A percentile compares a stretch with the other conserved stretches of the same genome.
Evolutionary conservation across 306 rosid species (phyloP).

Genomic region (Lupinus albus): DNA sequence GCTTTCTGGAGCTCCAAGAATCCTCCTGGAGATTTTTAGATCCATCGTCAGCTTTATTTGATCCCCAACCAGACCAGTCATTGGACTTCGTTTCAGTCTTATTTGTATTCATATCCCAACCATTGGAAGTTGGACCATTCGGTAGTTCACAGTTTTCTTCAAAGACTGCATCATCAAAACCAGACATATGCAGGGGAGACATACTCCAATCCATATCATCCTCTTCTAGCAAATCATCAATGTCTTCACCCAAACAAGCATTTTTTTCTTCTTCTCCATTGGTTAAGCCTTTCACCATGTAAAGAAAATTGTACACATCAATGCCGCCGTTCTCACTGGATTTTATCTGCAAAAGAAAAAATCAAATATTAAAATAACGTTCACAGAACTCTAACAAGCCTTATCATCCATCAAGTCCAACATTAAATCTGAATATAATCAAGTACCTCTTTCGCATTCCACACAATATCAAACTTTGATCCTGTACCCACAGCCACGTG

Average conservation of each 20-base stretch:
- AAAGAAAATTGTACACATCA: slow-evolving; percentile 73
- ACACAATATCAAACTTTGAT: slow-evolving; percentile 76
- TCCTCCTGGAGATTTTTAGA: slow-evolving; percentile 13
- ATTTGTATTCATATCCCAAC: slow-evolving; percentile 34
- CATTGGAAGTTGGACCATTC: slow-evolving; percentile 40
- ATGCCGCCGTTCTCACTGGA: slow-evolving; percentile 59
- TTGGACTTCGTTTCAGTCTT: background rate
- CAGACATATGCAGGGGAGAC: slow-evolving; percentile 65
- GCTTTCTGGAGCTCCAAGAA: slow-evolving; percentile 2
- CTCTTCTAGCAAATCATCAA: slow-evolving; percentile 68
- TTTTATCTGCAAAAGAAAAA: slow-evolving; percentile 54
- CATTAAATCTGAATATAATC: slow-evolving; percentile 19
- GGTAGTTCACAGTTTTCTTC: slow-evolving; percentile 61
- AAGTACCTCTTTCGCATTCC: slow-evolving; percentile 76
- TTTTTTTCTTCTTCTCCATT: slow-evolving; percentile 57
- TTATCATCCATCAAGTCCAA: slow-evolving; percentile 25
- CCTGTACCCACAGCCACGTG: slow-evolving; percentile 95
- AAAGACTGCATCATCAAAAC: slow-evolving; percentile 61
- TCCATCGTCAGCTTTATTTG: background rate
- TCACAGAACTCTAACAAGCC: slow-evolving; percentile 10
- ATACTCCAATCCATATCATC: slow-evolving; percentile 51
- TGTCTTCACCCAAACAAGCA: slow-evolving; percentile 75
- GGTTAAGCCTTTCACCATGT: slow-evolving; percentile 61
- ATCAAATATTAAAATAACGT: slow-evolving; percentile 16
- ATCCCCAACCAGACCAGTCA: slow-evolving; percentile 24